phyloP scores from a whole-genome alignment of 805 yeast species.

The Wickerhamiella alocasiicola region DNA sequence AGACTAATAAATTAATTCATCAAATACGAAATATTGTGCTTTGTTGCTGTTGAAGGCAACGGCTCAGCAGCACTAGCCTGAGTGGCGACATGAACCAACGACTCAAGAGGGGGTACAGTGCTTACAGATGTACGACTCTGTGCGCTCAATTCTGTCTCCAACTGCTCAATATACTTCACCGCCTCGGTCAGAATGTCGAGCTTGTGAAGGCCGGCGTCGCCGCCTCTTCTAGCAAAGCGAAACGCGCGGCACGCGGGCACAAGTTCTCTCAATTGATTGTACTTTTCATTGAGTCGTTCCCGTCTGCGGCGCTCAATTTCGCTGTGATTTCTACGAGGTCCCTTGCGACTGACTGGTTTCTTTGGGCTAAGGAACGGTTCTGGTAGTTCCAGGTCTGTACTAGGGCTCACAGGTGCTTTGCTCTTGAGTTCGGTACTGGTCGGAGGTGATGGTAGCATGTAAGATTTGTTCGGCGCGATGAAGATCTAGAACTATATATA shows the following conservation, averaged over 20 bases:
- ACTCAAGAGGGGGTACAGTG: background rate
- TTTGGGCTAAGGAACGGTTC: background rate
- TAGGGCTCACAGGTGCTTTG: background rate
- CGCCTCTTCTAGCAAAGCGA: constrained; percentile 24
- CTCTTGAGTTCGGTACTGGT: constrained; percentile 7
- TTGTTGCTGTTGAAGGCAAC: background rate
- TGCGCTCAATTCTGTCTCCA: constrained; percentile 31
- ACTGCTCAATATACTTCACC: constrained; percentile 63
- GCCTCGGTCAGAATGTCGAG: constrained; percentile 71
- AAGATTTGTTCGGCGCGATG: background rate
- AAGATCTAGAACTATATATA: background rate
- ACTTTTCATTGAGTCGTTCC: constrained; percentile 68
- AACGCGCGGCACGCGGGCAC: constrained; percentile 66
- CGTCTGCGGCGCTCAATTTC: constrained; percentile 71
- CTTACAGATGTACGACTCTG: background rate
- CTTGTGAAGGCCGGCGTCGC: constrained; percentile 60
- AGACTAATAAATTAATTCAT: constrained; percentile 9
- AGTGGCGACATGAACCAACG: constrained; percentile 4
- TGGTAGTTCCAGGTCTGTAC: constrained; percentile 1
- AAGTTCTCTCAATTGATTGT: constrained; percentile 62
- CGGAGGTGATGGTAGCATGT: constrained; percentile 7
- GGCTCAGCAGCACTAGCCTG: background rate
- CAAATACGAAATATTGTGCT: constrained; percentile 11
- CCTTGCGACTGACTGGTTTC: constrained; percentile 1
- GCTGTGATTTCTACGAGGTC: constrained; percentile 35